Conservation (phyloP, 345 rosid genomes). For the Sisymbrium irio region DNA sequence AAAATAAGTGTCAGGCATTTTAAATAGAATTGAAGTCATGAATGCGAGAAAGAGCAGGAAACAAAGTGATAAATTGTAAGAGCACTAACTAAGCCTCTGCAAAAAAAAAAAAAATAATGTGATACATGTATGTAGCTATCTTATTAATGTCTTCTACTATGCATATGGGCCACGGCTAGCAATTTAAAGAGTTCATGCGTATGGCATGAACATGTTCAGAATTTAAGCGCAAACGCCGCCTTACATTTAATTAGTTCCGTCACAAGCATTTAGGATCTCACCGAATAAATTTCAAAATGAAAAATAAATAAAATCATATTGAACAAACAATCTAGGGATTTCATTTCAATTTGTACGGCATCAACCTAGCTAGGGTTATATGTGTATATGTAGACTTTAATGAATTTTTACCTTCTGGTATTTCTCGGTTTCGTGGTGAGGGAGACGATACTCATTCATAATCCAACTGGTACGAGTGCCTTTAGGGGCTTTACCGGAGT, state of each 20-base stretch:
- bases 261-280: slow-evolving; percentile 8
- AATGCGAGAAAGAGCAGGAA: slow-evolving; percentile 5
- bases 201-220: slow-evolving; percentile 31
- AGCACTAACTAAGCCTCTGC: slow-evolving; percentile 18
- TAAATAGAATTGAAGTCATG: not conserved
- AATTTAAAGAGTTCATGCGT: slow-evolving; percentile 39
- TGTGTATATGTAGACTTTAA: not conserved
- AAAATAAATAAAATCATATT: not conserved
- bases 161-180: slow-evolving; percentile 35
- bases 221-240: slow-evolving; percentile 31
- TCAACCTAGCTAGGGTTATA: slow-evolving; percentile 28
- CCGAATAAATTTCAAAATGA: not conserved
- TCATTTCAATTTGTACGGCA: not conserved
- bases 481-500: slow-evolving; percentile 98
- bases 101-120: slow-evolving; percentile 1
- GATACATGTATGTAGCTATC: slow-evolving; percentile 17
- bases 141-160: slow-evolving; percentile 24
- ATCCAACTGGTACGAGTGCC: slow-evolving; percentile 98
- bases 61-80: slow-evolving; percentile 20
- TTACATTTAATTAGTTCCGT: slow-evolving; percentile 21
- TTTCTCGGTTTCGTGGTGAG: slow-evolving; percentile 88
- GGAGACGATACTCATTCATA: slow-evolving; percentile 99
- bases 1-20: not conserved
- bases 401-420: slow-evolving; percentile 70
- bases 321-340: slow-evolving; percentile 2